A percentile compares a stretch with the other conserved stretches of the same genome.
These are phyloP conservation scores for Phytophthora niederhauseri DNA, from an alignment of 352 stramenopile genomes.

Conservation along the genomic window DNA sequence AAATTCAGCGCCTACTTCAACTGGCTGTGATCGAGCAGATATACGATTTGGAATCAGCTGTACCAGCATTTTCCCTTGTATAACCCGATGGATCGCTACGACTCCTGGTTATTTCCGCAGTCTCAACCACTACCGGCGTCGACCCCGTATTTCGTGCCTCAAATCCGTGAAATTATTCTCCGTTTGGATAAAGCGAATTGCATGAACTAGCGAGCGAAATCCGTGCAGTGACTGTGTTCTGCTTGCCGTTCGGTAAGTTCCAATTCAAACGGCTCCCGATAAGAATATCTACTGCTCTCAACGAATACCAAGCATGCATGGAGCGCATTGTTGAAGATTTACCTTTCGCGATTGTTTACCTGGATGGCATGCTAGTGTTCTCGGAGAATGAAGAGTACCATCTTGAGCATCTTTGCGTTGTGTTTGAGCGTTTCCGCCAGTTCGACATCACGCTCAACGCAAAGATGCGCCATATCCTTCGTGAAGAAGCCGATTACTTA, in stretches of 20 bases:
- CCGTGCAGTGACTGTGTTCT: slow-evolving; percentile 5
- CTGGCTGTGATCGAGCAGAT: slow-evolving; percentile 20
- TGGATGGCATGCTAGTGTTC: slow-evolving; percentile 8
- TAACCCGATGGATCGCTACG: slow-evolving; percentile 7
- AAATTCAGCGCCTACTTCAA: slow-evolving; percentile 5
- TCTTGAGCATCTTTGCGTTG: not conserved
- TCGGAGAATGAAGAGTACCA: not conserved
- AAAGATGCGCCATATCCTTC: slow-evolving; percentile 4
- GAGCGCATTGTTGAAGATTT: not conserved
- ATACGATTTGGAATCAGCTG: slow-evolving; percentile 4
- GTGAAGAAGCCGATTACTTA: slow-evolving; percentile 3
- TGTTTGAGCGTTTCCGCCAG: slow-evolving; percentile 3
- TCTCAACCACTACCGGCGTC: not conserved
- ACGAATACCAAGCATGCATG: slow-evolving; percentile 16
- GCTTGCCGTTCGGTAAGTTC: slow-evolving; percentile 4
- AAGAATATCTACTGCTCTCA: not conserved
- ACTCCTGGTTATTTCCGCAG: slow-evolving; percentile 3
- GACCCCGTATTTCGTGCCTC: slow-evolving; percentile 7
- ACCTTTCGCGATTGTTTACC: slow-evolving; percentile 9
- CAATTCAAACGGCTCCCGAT: slow-evolving; percentile 7
- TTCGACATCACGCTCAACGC: slow-evolving; percentile 5
- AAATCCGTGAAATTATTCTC: slow-evolving; percentile 7
- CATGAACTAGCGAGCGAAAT: not conserved
- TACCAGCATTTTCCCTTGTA: slow-evolving; percentile 15
- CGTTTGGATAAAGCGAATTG: slow-evolving; percentile 8